A percentile compares a stretch with the other conserved stretches of the same genome.
Evolutionary conservation across 306 rosid genomes (phyloP).

Genomic region (Geum urbanum): DNA sequence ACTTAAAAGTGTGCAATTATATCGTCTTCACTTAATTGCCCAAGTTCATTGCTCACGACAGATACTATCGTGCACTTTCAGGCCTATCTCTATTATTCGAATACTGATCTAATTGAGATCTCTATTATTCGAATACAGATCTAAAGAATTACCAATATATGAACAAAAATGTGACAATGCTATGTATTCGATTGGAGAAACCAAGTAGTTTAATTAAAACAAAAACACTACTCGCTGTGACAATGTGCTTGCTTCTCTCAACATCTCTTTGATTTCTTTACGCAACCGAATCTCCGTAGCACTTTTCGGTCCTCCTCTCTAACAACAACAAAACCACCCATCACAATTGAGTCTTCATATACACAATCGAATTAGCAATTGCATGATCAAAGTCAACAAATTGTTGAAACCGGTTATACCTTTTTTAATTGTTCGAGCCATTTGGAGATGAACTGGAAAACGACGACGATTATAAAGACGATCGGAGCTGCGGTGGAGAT

Average conservation of each 20-base stretch:
- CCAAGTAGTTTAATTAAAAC: neutral
- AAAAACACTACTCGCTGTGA: conserved; percentile 61
- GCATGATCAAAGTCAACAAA: neutral
- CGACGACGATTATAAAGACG: conserved; percentile 47
- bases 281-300: conserved; percentile 44
- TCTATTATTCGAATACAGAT: no score
- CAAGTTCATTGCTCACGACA: no score
- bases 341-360: neutral
- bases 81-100: no score
- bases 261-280: conserved; percentile 59
- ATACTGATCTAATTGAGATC: no score
- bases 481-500: conserved; percentile 57
- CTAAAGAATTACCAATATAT: no score
- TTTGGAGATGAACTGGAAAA: conserved; percentile 49
- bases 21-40: no score
- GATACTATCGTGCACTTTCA: no score
- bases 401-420: conserved; percentile 25
- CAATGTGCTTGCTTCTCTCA: conserved; percentile 71
- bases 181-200: neutral
- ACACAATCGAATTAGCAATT: neutral
- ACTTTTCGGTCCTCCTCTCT: conserved; percentile 41
- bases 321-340: conserved; percentile 16
- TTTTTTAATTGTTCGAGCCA: conserved; percentile 54
- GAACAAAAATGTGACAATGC: neutral
- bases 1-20: no score